Percentiles rank a stretch among this genome's conserved stretches.
phyloP scores from a whole-genome alignment of 176 grass and related monocot species.

The Lolium multiflorum region DNA sequence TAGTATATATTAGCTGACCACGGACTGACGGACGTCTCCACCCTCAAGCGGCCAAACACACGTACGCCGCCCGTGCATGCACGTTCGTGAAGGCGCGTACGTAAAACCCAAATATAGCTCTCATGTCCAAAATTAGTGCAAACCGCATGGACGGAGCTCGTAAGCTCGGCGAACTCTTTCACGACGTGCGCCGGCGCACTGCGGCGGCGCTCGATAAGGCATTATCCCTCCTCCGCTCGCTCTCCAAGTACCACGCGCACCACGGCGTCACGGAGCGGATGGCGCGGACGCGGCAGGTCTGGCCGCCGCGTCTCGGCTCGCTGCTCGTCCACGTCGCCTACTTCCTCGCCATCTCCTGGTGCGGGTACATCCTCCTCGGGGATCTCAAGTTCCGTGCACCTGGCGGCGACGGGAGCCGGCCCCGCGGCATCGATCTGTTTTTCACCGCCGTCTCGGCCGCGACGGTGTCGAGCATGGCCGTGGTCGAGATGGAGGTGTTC shows the following conservation, averaged over 20 bases:
- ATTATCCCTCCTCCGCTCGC: slow-evolving; percentile 16
- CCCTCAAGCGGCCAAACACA: background rate
- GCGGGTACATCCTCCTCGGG: slow-evolving; percentile 43
- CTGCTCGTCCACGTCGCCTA: slow-evolving; percentile 44
- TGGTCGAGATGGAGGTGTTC: slow-evolving; percentile 77
- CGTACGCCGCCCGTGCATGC: background rate
- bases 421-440: slow-evolving; percentile 52
- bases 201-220: background rate
- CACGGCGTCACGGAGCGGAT: slow-evolving; percentile 34
- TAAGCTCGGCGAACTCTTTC: background rate
- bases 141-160: slow-evolving; percentile 20
- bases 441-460: slow-evolving; percentile 73
- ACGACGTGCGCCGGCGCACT: slow-evolving; percentile 13
- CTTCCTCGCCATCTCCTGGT: slow-evolving; percentile 42
- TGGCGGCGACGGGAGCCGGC: background rate
- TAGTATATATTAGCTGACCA: too few relatives aligned
- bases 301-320: background rate
- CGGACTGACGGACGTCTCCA: too few relatives aligned
- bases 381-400: background rate
- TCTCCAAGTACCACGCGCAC: slow-evolving; percentile 16
- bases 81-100: background rate
- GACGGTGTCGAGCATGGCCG: slow-evolving; percentile 79
- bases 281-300: slow-evolving; percentile 1
- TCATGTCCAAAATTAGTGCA: background rate
- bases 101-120: background rate